Percentiles rank a stretch among this genome's conserved stretches.
These are phyloP conservation scores for Rubus parviflorus DNA, from an alignment of 306 rosid genomes.

Conservation along the genomic window DNA sequence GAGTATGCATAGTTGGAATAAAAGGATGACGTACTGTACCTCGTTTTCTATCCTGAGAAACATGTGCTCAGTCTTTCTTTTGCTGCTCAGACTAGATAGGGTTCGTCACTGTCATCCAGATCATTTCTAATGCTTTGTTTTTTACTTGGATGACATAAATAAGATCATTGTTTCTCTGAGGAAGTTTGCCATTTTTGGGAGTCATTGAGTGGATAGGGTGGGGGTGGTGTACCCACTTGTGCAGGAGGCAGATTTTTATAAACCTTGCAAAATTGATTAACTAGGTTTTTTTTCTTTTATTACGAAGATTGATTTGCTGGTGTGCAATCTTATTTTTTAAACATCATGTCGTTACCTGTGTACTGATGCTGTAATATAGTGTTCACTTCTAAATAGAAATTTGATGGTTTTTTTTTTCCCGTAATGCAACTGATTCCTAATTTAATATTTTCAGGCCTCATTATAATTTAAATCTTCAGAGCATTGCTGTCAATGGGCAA, in stretches of 20 bases:
- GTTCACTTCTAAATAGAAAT: constrained; percentile 20
- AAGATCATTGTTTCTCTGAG: not conserved
- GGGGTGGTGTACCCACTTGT: not conserved
- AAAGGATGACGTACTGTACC: not conserved
- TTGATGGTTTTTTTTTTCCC: constrained; percentile 5
- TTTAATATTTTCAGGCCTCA: constrained; percentile 71
- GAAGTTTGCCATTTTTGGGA: constrained; percentile 2
- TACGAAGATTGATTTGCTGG: not conserved
- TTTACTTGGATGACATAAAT: not conserved
- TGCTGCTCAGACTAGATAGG: not conserved
- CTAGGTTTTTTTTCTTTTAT: not conserved
- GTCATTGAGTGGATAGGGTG: not conserved
- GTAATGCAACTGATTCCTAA: constrained; percentile 27
- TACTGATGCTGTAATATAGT: constrained; percentile 3
- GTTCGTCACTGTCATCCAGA: not conserved
- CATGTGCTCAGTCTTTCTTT: not conserved
- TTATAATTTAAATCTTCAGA: constrained; percentile 82
- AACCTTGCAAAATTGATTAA: not conserved
- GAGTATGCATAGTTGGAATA: not conserved
- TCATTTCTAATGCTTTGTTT: not conserved
- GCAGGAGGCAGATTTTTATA: not conserved
- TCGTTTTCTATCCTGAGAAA: not conserved
- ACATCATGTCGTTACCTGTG: not conserved
- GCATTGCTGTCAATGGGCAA: constrained; percentile 82
- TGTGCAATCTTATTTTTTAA: not conserved